Evolutionary conservation across 345 rosid genomes (phyloP), one percentile per base, ranked within the genome.

Genomic region (Pelargonium nanum): DNA sequence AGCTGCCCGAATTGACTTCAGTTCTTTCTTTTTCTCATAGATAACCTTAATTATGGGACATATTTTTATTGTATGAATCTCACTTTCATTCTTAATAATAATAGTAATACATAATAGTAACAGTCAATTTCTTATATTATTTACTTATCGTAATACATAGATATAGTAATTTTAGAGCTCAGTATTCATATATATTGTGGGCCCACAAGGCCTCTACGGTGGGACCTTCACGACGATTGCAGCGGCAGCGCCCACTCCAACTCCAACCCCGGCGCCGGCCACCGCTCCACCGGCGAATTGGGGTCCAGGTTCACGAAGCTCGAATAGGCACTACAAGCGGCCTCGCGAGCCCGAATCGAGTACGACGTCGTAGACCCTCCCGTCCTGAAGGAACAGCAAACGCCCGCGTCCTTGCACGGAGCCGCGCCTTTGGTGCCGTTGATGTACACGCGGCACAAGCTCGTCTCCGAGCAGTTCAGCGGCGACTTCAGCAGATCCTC

Each of bases 191-290:
- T n/a, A n/a, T n/a, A n/a, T n/a, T n/a, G n/a, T n/a, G n/a, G n/a
- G n/a, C n/a, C n/a, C n/a, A n/a, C n/a, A n/a, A n/a, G n/a, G n/a
- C n/a, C n/a, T n/a, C n/a, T n/a, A n/a, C n/a, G n/a, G n/a, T 70
- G 83, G 20, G 77, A 48, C 50, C 48, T 50, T 5, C 86, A 81
- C 19, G 60, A 1, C 0, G 83, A 83, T 21, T 76, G 80, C 59
- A 40, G 60, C 0, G 83, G 86, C 13, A 56, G 44, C 52, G 20
- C 69, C 84, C 84, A 82, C 61, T 79, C 64, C 28, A 82, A 63
- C 69, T 71, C 82, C 65, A 82, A 26, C 0, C 77, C 87, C 0
- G 84, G 80, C 23, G 58, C 26, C 0, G 80, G 71, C 87, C 87
- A 82, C 66, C 7, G 57, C 50, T 25, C 24, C 48, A 75, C 72